phyloP scores from a whole-genome alignment of 768 basidiomycete genomes.

The Boletellus ananas region DNA sequence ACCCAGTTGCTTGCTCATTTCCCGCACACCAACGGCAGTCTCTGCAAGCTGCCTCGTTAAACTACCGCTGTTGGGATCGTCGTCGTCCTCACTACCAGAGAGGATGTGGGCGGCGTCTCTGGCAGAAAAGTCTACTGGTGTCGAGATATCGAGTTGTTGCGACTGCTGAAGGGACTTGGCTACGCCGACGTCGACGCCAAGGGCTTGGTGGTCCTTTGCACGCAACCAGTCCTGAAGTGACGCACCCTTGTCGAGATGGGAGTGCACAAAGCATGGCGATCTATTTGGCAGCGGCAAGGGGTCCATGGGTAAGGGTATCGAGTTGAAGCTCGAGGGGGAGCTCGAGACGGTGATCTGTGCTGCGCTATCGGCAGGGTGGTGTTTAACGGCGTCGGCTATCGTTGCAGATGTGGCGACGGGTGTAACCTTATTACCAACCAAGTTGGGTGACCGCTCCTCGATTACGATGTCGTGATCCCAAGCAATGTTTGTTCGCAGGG shows the following conservation, averaged over 20 bases:
- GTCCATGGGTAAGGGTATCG: constrained; percentile 27
- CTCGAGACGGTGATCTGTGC: constrained; percentile 24
- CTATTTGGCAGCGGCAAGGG: constrained; percentile 25
- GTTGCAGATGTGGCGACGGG: constrained; percentile 17
- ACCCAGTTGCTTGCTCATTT: constrained; percentile 99
- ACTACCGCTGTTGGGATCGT: constrained; percentile 69
- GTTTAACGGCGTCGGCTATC: constrained; percentile 16
- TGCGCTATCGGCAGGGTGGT: constrained; percentile 8
- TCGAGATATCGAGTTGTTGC: constrained; percentile 6
- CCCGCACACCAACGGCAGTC: constrained; percentile 94
- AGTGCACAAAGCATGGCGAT: constrained; percentile 93
- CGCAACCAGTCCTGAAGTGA: constrained; percentile 76
- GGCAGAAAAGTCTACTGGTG: constrained; percentile 15
- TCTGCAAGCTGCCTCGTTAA: constrained; percentile 92
- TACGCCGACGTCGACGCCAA: constrained; percentile 43
- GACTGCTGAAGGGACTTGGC: constrained; percentile 44
- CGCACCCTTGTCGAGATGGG: constrained; percentile 78
- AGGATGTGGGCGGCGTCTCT: constrained; percentile 18
- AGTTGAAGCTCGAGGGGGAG: constrained; percentile 27
- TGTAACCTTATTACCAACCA: constrained; percentile 18
- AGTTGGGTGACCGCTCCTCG: constrained; percentile 29
- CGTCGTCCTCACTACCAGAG: constrained; percentile 46
- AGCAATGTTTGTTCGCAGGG: constrained; percentile 32
- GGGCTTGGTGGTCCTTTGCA: constrained; percentile 26
- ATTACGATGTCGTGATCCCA: constrained; percentile 37